phyloP scores from a whole-genome alignment of 768 basidiomycete species.

The Auriculariales sp. region DNA sequence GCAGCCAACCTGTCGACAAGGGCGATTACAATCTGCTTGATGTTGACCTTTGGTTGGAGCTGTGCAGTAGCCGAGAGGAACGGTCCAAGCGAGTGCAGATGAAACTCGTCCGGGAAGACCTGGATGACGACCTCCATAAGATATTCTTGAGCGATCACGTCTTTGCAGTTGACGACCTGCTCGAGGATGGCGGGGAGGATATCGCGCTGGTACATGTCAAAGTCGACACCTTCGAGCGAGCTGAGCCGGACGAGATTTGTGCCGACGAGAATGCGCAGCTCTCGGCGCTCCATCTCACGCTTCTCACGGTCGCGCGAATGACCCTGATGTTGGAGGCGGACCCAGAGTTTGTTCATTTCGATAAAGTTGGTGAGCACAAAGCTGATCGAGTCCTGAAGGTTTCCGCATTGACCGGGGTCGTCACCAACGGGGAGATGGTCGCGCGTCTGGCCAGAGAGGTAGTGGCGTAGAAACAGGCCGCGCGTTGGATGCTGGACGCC shows the following conservation, averaged over 20 bases:
- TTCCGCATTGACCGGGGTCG: slow-evolving; percentile 66
- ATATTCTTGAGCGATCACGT: slow-evolving; percentile 97
- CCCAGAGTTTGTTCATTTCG: slow-evolving; percentile 99
- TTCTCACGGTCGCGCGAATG: slow-evolving; percentile 96
- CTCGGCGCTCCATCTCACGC: slow-evolving; percentile 89
- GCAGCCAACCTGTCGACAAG: slow-evolving; percentile 91
- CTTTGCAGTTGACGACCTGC: slow-evolving; percentile 96
- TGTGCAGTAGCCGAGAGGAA: slow-evolving; percentile 95
- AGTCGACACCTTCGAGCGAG: slow-evolving; percentile 91
- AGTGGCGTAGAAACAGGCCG: slow-evolving; percentile 89
- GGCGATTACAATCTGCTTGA: slow-evolving; percentile 95
- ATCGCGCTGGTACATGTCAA: slow-evolving; percentile 72
- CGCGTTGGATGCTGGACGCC: slow-evolving; percentile 96
- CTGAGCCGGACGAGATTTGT: slow-evolving; percentile 93
- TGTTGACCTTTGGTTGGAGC: slow-evolving; percentile 94
- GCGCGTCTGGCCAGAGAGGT: slow-evolving; percentile 91
- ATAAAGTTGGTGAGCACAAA: slow-evolving; percentile 98
- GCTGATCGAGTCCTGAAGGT: slow-evolving; percentile 85
- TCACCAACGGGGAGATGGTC: slow-evolving; percentile 86
- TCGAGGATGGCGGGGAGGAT: slow-evolving; percentile 91
- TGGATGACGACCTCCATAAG: slow-evolving; percentile 99
- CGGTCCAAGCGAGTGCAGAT: slow-evolving; percentile 86
- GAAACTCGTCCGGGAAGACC: slow-evolving; percentile 98
- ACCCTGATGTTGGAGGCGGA: slow-evolving; percentile 93
- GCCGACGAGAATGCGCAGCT: slow-evolving; percentile 90